phyloP scores from a whole-genome alignment of 225 moss, liverwort and hornwort genomes.

The Bryum argenteum region DNA sequence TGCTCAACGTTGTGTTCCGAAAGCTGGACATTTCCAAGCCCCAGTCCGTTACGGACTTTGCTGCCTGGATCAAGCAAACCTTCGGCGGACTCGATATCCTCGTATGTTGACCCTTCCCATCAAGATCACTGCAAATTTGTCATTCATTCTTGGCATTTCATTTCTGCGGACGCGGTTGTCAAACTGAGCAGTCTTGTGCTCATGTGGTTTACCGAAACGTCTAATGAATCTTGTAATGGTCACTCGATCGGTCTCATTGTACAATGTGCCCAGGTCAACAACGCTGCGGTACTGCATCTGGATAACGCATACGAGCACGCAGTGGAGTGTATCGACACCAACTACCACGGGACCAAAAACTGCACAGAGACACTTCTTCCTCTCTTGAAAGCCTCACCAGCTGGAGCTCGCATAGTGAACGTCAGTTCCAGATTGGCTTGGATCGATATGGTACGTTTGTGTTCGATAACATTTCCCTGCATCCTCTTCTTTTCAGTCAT shows the following conservation, averaged over 20 bases:
- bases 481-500: not conserved
- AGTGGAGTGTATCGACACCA: conserved; percentile 13
- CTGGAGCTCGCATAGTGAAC: conserved; percentile 49
- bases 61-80: conserved; percentile 38
- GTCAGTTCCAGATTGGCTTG: conserved; percentile 21
- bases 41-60: conserved; percentile 32
- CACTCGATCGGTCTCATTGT: not conserved
- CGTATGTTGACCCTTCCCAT: conserved; percentile 18
- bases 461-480: not conserved
- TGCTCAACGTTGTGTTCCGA: conserved; percentile 41
- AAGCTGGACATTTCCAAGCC: conserved; percentile 45
- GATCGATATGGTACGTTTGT: not conserved
- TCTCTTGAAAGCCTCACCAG: conserved; percentile 28
- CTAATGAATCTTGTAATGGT: not conserved
- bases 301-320: conserved; percentile 13
- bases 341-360: conserved; percentile 33
- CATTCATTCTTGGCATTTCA: not conserved
- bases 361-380: conserved; percentile 38
- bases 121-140: not conserved
- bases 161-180: not conserved
- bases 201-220: not conserved
- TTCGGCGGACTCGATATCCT: conserved; percentile 52
- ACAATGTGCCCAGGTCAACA: conserved; percentile 47
- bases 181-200: not conserved
- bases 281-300: conserved; percentile 39